Evolutionary conservation across 2,329 filamentous ascomycete genomes (phyloP), one percentile per base, ranked within the genome.

Genomic region (Didymella sp.): DNA sequence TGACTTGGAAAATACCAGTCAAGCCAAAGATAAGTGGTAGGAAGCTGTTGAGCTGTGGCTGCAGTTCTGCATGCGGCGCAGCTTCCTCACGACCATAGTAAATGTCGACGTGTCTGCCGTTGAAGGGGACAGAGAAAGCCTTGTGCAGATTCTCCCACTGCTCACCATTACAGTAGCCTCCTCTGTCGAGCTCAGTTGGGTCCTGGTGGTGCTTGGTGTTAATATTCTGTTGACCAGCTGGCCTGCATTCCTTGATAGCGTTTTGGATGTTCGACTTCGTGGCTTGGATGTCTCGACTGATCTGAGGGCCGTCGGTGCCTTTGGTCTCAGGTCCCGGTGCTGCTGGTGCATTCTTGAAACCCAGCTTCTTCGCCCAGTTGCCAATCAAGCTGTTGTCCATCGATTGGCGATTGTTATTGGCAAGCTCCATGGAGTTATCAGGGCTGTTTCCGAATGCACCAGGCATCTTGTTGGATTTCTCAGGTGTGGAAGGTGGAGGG

Each of bases 1-100:
- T 81, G 22, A 98, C 82, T 2, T 85, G 83, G 74, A 96, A 98
- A 27, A 75, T 68, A 2, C 66, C 63, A 1, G 72, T 72, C 22
- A 76, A 61, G 1, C 70, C 65, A 40, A 75, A 72, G 19, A 76
- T 71, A 35, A 75, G 59, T 0, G 73, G 73, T 0, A 75, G 60
- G 56, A 76, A 76, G n/a, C 59, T 52, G 8, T 58, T 47, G 1
- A 76, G 61, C 5, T 67, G 66, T 3, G 51, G 33, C 15, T 73
- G 66, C 15, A 77, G 50, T 9, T 73, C 72, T 1, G 65, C 56
- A 9, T 69, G 69, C 0, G 60, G 60, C 11, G 69, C 64, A 12
- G 64, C 60, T 45, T 75, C 70, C 24, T 67, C 63, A 22, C 65
- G 66, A 1, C 72, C 73, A 35, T 73, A 74, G 64, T 75, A 76